Percentiles rank a stretch among this genome's conserved stretches.
These are phyloP conservation scores for Aristolochia fimbriata DNA, from an alignment of 164 flowering plant species.

Conservation along the genomic window DNA sequence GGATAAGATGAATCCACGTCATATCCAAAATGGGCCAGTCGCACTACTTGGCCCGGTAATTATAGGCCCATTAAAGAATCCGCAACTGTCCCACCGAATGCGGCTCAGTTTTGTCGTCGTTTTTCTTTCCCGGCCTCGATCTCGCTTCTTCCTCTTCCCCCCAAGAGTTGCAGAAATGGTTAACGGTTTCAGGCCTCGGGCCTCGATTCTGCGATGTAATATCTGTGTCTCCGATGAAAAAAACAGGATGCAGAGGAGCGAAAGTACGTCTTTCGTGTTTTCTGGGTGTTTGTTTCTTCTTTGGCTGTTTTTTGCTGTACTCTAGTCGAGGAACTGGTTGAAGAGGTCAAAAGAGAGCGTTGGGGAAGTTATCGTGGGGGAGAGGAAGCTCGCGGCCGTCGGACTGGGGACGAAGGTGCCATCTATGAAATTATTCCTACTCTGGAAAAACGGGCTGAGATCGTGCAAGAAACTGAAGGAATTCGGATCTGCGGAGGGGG, in stretches of 20 bases:
- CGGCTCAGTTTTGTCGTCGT: not conserved
- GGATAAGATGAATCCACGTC: not conserved
- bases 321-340: slow-evolving; percentile 29
- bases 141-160: not conserved
- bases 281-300: not conserved
- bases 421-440: slow-evolving; percentile 17
- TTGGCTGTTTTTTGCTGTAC: not conserved
- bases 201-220: not conserved
- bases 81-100: not conserved
- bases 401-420: slow-evolving; percentile 37
- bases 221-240: not conserved
- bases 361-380: slow-evolving; percentile 40
- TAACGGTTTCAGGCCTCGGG: too few relatives aligned
- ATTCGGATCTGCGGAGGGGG: slow-evolving; percentile 34
- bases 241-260: not conserved
- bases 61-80: slow-evolving; percentile 1
- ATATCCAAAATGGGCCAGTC: not conserved
- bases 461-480: slow-evolving; percentile 23
- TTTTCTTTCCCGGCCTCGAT: not conserved
- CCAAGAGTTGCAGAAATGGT: not conserved
- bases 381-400: slow-evolving; percentile 17
- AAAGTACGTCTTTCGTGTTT: not conserved
- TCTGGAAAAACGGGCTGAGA: slow-evolving; percentile 30
- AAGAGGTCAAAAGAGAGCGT: slow-evolving; percentile 37
- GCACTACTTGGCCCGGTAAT: not conserved